These are phyloP conservation scores for Paraphoma chrysanthemicola DNA, from an alignment of 2,329 filamentous ascomycete species.

Conservation along the genomic window DNA sequence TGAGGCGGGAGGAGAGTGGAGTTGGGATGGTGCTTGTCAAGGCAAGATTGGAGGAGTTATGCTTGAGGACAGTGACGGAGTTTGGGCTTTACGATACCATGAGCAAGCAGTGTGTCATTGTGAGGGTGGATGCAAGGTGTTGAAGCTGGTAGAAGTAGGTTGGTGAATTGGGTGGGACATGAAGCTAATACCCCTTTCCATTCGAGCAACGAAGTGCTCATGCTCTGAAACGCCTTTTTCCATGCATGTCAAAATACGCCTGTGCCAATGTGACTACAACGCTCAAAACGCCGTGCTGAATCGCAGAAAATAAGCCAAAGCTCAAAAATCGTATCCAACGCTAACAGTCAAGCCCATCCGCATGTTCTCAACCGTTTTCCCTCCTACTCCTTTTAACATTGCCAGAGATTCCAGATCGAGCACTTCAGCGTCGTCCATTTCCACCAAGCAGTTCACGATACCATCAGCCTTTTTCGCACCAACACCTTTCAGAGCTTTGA, in stretches of 20 bases:
- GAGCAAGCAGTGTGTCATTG: constrained; percentile 41
- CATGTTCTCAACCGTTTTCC: constrained; percentile 61
- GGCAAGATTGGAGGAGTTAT: constrained; percentile 41
- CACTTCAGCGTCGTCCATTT: constrained; percentile 54
- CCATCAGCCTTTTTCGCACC: constrained; percentile 73
- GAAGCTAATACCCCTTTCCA: neutral
- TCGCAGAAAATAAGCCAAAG: constrained; percentile 2
- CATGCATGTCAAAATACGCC: constrained; percentile 1
- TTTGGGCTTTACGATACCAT: constrained; percentile 47
- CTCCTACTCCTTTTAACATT: constrained; percentile 57
- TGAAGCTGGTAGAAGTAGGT: constrained; percentile 12
- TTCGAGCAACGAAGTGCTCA: constrained; percentile 1
- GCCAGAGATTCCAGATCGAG: constrained; percentile 53
- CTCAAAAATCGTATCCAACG: constrained; percentile 32
- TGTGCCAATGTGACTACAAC: too few species aligned
- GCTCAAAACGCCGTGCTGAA: constrained; percentile 30
- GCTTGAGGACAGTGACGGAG: constrained; percentile 41
- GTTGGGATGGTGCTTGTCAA: constrained; percentile 33
- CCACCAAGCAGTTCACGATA: constrained; percentile 57
- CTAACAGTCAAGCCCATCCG: constrained; percentile 44
- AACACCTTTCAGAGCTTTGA: constrained; percentile 72
- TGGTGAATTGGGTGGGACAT: neutral
- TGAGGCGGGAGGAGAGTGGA: constrained; percentile 11
- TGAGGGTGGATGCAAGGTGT: constrained; percentile 39
- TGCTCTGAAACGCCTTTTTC: neutral